Base-by-base conservation (phyloP, 441 rosid genomes). In the Metrosideros polymorpha region DNA sequence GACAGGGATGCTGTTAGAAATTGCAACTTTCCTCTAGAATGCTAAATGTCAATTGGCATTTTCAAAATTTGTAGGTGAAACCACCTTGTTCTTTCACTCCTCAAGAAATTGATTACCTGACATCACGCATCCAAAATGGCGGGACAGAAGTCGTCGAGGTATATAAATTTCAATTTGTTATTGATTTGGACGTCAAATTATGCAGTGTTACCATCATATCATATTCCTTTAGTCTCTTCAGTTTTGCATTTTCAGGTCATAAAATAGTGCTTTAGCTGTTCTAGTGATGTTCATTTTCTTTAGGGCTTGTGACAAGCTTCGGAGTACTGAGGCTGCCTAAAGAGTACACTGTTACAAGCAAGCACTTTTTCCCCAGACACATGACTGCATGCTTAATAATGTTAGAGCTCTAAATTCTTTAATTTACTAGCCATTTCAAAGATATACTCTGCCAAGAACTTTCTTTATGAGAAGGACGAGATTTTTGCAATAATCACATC, bases 101-200 rank as follows among this genome's bases (percentile, higher is more conserved):
- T 51, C 91, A 93, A 83, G 99, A 98, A 92, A 93, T 93, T 9
- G 97, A 94, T 35, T 93, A 94, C 91, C 91, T 98, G 90, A 98
- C 98, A 5, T 88, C 92, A 89, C 99, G 99, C 83, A 96, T 98
- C 89, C 98, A 98, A 90, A 98, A 98, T 82, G 99, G 99, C 61
- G 99, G 99, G 56, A 95, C 97, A 76, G 99, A 98, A 90, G 98
- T 98, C 66, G 99, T 96, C 10, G 99, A 98, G 99, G 99, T 97
- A 66, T 18, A 35, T 35, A 66, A 90, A 88, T 30, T 51, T 14
- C 32, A 27, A 18, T 22, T 51, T 45, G 61, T 59, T 66, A 79
- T 82, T 50, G 39, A 63, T 27, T 83, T 61, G 22, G 54, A 57
- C 39, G 5, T 47, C 83, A 29, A 56, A 54, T 32, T 71, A 54